Evolutionary conservation across 78 protist genomes (phyloP), one percentile per base, ranked within the genome.

Genomic region (Acrasis kona): DNA sequence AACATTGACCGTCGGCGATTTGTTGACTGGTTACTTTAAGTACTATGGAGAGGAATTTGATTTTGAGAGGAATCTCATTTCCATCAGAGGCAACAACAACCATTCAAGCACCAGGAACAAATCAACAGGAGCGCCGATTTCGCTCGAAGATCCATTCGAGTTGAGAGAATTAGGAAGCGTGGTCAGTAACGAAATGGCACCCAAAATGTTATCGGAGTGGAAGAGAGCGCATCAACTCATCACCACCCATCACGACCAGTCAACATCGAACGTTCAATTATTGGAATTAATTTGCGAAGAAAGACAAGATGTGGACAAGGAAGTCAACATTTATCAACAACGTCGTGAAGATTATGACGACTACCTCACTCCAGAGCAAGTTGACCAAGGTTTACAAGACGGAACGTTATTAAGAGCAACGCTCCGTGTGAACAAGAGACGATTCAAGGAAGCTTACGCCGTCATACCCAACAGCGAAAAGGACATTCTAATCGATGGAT

Each of bases 361-460:
- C 66, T 19, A 67, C 28, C 19, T 67, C n/a, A 19, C 19, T 30
- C 19, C 28, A 67, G 71, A 19, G 19, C 66, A 67, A 19, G n/a
- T 67, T 19, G 71, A 19, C 19, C 66, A 19, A 30, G 71, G 71
- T 19, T 30, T 67, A 12, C n/a, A 19, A 67, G 28, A 19, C 19
- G 19, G 19, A 19, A 67, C 71, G 19, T 19, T 67, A 19, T 67
- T 67, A 30, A 19, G 19, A 30, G 71, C 66, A 31, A 19, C 12
- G 66, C 28, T 67, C 19, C 19, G 71, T 12, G 19, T 67, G 19
- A 67, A 67, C 71, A 67, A 67, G 28, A 31, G 12, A 19, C 19
- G 19, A 19, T 67, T 30, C 71, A 19, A 19, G 19, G 71, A 67
- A 67, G 71, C 71, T 67, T 67, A 67, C 28, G 71, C 19, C 28